Evolutionary conservation across 2,329 filamentous ascomycete genomes (phyloP).

Genomic region (Aspergillus brasiliensis): DNA sequence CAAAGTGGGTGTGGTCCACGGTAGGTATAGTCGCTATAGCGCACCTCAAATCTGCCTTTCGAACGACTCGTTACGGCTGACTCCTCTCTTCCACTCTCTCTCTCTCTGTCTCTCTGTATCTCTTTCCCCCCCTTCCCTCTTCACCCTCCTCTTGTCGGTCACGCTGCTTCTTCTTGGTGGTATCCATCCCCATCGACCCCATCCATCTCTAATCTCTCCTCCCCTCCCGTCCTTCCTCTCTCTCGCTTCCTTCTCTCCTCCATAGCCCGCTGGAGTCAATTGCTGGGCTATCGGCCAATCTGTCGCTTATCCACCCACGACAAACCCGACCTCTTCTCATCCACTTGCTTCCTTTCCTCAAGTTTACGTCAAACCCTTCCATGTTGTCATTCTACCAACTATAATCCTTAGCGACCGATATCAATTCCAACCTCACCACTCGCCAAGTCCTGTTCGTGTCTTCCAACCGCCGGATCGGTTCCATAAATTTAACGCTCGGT

Average conservation of each 20-base stretch:
- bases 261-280: constrained; percentile 12
- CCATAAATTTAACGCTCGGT: not conserved
- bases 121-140: constrained; percentile 6
- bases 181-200: constrained; percentile 1
- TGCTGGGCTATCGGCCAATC: constrained; percentile 7
- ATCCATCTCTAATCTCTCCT: not conserved
- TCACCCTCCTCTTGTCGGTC: constrained; percentile 3
- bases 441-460: not conserved
- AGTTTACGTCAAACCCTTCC: not conserved
- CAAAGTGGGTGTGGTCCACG: not conserved
- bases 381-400: not conserved
- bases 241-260: not conserved
- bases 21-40: constrained; percentile 4
- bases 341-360: not conserved
- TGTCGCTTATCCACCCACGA: not conserved
- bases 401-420: not conserved
- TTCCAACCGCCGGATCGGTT: constrained; percentile 3
- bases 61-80: constrained; percentile 13
- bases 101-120: constrained; percentile 9
- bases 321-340: not conserved
- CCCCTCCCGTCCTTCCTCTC: not conserved
- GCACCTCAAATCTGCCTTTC: constrained; percentile 5
- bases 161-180: not conserved
- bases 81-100: constrained; percentile 7
- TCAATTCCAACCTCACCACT: not conserved